phyloP scores from a whole-genome alignment of 2,329 filamentous ascomycete species.

The Alternaria postmessia region DNA sequence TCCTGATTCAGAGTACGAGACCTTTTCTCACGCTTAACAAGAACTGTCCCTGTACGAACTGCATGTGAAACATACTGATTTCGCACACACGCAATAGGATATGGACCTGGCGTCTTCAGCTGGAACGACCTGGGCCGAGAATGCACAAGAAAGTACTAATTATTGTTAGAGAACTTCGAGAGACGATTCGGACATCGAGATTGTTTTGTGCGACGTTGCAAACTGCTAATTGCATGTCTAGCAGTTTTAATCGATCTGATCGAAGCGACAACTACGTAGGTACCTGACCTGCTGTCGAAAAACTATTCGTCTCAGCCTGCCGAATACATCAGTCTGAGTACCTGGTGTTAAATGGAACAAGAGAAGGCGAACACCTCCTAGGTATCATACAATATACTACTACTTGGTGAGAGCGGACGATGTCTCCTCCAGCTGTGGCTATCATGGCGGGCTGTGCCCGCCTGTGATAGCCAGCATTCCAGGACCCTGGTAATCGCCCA shows the following conservation, averaged over 20 bases:
- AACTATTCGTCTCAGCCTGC: rapidly evolving
- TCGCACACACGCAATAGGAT: too few relatives aligned
- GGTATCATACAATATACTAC: rapidly evolving
- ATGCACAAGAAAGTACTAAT: too few relatives aligned
- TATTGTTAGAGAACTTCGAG: rapidly evolving
- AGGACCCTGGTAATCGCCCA: not conserved
- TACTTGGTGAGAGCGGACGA: rapidly evolving
- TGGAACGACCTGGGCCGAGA: too few relatives aligned
- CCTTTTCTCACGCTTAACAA: too few relatives aligned
- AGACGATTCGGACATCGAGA: not conserved
- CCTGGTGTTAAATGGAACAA: rapidly evolving
- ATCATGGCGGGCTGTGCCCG: not conserved
- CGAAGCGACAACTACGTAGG: not conserved
- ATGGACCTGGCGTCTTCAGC: too few relatives aligned
- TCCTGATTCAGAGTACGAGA: not conserved
- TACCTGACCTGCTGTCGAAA: not conserved
- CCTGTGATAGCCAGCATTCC: not conserved
- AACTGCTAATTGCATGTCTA: not conserved
- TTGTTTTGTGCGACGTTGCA: rapidly evolving
- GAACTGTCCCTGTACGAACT: too few relatives aligned
- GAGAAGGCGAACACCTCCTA: not conserved
- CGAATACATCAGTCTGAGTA: not conserved
- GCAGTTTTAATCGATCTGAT: not conserved
- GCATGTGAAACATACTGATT: too few relatives aligned
- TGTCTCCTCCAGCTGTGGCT: too few relatives aligned